These are phyloP conservation scores for Arthrobotrys musiformis DNA, from an alignment of 2,329 filamentous ascomycete species.

Conservation along the genomic window DNA sequence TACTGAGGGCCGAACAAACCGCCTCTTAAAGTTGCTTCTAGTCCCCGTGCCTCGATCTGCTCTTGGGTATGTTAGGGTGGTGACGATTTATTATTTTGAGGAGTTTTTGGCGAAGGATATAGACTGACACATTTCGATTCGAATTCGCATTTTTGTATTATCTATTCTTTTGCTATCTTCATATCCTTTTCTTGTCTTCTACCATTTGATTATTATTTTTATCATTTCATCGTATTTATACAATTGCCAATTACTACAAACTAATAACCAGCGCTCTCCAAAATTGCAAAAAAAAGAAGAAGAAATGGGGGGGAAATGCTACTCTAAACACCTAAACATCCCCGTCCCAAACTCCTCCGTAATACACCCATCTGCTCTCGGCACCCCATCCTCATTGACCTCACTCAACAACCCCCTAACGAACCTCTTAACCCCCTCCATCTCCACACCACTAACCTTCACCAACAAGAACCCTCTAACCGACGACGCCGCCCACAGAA, in stretches of 20 bases:
- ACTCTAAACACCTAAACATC: conserved; percentile 78
- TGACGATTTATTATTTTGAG: neutral
- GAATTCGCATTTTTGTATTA: neutral
- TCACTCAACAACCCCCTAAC: conserved; percentile 75
- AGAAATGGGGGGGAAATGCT: neutral
- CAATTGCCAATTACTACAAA: neutral
- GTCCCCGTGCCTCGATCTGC: neutral
- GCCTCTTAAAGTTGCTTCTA: conserved; percentile 11
- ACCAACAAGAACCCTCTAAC: conserved; percentile 86
- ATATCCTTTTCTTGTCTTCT: neutral
- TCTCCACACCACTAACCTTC: conserved; percentile 84
- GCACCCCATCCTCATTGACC: conserved; percentile 21
- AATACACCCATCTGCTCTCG: conserved; percentile 74
- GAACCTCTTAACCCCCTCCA: conserved; percentile 85
- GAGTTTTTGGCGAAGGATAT: conserved; percentile 34
- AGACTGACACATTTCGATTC: conserved; percentile 20
- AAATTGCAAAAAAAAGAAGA: neutral
- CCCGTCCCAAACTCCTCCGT: conserved; percentile 79
- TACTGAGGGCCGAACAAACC: conserved; percentile 34
- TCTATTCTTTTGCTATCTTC: neutral
- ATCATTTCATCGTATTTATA: neutral
- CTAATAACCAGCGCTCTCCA: neutral
- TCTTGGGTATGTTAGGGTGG: neutral
- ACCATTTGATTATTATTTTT: neutral
- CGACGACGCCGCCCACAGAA: conserved; percentile 84